A percentile compares a stretch with the other conserved stretches of the same genome.
phyloP scores from a whole-genome alignment of 805 yeast genomes.

The Schizosaccharomyces japonicus region DNA sequence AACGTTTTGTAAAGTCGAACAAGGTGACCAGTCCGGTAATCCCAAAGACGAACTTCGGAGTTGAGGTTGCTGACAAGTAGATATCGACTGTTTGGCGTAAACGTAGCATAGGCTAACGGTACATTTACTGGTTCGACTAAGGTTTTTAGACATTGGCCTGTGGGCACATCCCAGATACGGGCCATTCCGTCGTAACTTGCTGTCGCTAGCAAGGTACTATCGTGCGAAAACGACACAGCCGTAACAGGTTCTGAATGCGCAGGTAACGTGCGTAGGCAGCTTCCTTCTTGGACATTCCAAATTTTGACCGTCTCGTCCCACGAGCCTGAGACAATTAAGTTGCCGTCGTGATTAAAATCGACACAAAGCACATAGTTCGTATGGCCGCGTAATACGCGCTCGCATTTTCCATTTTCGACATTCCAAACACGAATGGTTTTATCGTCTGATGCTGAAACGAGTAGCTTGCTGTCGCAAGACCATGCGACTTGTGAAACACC shows the following conservation, averaged over 20 bases:
- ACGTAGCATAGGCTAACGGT: conserved; percentile 51
- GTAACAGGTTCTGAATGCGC: conserved; percentile 87
- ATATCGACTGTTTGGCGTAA: conserved; percentile 70
- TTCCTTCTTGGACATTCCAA: conserved; percentile 64
- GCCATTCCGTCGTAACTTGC: conserved; percentile 83
- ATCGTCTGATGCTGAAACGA: neutral
- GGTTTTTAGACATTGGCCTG: conserved; percentile 84
- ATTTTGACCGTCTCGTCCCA: conserved; percentile 76
- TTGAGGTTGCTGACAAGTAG: conserved; percentile 60
- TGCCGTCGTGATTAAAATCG: conserved; percentile 49
- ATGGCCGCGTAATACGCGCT: conserved; percentile 40
- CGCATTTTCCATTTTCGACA: conserved; percentile 9
- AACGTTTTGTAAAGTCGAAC: conserved; percentile 37
- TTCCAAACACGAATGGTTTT: conserved; percentile 33
- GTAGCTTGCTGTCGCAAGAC: neutral
- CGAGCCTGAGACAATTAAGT: conserved; percentile 55
- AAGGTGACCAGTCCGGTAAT: conserved; percentile 56
- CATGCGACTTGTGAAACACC: neutral
- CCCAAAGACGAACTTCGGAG: conserved; percentile 67
- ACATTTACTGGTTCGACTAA: conserved; percentile 38
- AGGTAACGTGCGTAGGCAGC: conserved; percentile 50
- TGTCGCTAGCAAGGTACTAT: conserved; percentile 59
- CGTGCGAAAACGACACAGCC: conserved; percentile 47
- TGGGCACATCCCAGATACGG: conserved; percentile 60
- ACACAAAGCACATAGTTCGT: conserved; percentile 64